phyloP scores from a whole-genome alignment of 2,329 filamentous ascomycete species.

The Trichoderma atroviride region DNA sequence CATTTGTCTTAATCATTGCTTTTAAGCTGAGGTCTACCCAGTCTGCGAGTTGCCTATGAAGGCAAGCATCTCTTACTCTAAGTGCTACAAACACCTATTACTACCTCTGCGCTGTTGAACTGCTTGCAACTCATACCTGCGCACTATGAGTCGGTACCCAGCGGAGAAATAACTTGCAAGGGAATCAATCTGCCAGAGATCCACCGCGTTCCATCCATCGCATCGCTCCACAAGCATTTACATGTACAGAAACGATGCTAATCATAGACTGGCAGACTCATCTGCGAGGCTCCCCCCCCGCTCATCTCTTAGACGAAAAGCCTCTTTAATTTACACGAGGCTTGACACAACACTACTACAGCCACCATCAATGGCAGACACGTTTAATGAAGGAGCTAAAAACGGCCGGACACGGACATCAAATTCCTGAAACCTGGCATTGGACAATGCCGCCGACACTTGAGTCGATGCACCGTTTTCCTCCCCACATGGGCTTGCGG shows the following conservation, averaged over 20 bases:
- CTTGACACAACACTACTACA: neutral
- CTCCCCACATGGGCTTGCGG: slow-evolving; percentile 15
- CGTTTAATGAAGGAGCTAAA: slow-evolving; percentile 2
- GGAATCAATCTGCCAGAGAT: neutral
- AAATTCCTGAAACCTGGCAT: slow-evolving; percentile 6
- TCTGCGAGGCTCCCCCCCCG: neutral
- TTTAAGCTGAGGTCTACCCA: neutral
- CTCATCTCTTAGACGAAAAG: neutral
- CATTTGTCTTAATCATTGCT: neutral
- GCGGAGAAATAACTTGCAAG: neutral
- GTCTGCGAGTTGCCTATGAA: neutral
- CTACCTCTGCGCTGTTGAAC: neutral
- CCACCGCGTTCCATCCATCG: neutral
- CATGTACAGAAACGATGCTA: neutral
- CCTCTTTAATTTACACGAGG: neutral
- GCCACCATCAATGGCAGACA: slow-evolving; percentile 7
- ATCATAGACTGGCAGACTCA: neutral
- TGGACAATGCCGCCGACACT: neutral
- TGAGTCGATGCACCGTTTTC: neutral
- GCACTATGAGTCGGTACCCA: neutral
- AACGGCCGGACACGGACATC: neutral
- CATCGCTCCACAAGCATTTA: neutral
- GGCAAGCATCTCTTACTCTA: neutral
- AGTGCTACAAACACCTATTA: neutral
- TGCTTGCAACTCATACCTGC: neutral